Evolutionary conservation across 768 basidiomycete species (phyloP).

Genomic region (Mycena belliarum): DNA sequence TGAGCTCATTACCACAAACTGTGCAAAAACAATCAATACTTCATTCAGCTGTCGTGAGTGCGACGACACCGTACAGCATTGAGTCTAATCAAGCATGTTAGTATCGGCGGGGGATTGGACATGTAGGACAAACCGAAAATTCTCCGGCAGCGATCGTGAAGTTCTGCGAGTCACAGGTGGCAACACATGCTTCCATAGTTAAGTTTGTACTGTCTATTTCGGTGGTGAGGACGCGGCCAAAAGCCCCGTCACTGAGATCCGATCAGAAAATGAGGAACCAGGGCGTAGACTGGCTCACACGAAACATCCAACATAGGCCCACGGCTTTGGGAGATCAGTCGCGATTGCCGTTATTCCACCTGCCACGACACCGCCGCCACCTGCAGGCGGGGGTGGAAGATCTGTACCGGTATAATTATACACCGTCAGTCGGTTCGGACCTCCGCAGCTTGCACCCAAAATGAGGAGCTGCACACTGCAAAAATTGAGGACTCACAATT

Average conservation of each 20-base stretch:
- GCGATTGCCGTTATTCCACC: slow-evolving; percentile 46
- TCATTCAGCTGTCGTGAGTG: neutral
- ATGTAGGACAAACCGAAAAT: slow-evolving; percentile 48
- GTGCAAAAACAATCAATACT: slow-evolving; percentile 12
- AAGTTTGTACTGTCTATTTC: slow-evolving; percentile 31
- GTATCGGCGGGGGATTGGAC: neutral
- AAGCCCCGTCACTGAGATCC: slow-evolving; percentile 52
- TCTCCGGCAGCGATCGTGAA: slow-evolving; percentile 74
- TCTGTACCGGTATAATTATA: slow-evolving; percentile 70
- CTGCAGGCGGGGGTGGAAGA: slow-evolving; percentile 40
- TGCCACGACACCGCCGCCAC: slow-evolving; percentile 26
- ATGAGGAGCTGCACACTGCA: neutral
- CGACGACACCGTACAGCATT: slow-evolving; percentile 41
- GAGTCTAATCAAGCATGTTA: slow-evolving; percentile 1
- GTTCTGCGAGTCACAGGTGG: slow-evolving; percentile 51
- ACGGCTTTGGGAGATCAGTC: slow-evolving; percentile 51
- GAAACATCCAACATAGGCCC: slow-evolving; percentile 67
- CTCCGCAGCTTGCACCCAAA: slow-evolving; percentile 50
- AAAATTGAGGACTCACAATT: slow-evolving; percentile 36
- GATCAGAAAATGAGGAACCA: neutral
- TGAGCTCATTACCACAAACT: slow-evolving; percentile 74
- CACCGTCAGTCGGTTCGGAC: slow-evolving; percentile 62
- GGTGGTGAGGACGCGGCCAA: slow-evolving; percentile 58
- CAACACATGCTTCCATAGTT: slow-evolving; percentile 67
- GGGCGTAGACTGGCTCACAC: slow-evolving; percentile 42